A percentile compares a stretch with the other conserved stretches of the same genome.
Conservation (phyloP, 768 basidiomycete genomes). For the Boletellus ananas region DNA sequence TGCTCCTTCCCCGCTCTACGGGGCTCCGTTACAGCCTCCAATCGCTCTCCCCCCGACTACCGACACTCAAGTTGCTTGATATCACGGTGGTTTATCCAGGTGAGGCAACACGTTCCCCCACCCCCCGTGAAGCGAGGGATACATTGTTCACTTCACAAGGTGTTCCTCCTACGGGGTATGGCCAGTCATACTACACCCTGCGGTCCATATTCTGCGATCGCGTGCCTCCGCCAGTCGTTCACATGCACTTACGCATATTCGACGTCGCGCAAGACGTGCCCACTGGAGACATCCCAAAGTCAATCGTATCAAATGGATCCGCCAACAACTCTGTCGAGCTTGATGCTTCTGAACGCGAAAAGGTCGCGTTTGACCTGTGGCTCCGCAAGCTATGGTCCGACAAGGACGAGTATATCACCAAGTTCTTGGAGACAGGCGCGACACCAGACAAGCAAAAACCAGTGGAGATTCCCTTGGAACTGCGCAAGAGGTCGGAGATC, state of each 20-base stretch:
- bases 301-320: slow-evolving; percentile 28
- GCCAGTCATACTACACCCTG: slow-evolving; percentile 86
- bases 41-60: slow-evolving; percentile 73
- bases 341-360: slow-evolving; percentile 56
- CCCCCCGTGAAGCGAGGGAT: neutral
- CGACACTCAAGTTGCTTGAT: slow-evolving; percentile 79
- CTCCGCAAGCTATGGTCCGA: slow-evolving; percentile 74
- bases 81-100: slow-evolving; percentile 91
- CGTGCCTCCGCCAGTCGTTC: slow-evolving; percentile 77
- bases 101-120: slow-evolving; percentile 20
- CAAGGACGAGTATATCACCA: slow-evolving; percentile 78
- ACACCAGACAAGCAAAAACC: slow-evolving; percentile 35
- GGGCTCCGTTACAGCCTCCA: slow-evolving; percentile 84
- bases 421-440: slow-evolving; percentile 52
- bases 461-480: slow-evolving; percentile 56
- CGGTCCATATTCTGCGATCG: slow-evolving; percentile 83
- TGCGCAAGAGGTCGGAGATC: slow-evolving; percentile 53
- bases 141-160: slow-evolving; percentile 38
- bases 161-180: slow-evolving; percentile 74
- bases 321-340: slow-evolving; percentile 35
- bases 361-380: slow-evolving; percentile 76
- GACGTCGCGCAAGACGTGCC: slow-evolving; percentile 65
- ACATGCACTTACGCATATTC: slow-evolving; percentile 83
- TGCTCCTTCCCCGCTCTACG: slow-evolving; percentile 89
- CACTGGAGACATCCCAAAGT: slow-evolving; percentile 54